These are phyloP conservation scores for Arabidopsis lyrata DNA, from an alignment of 441 rosid species.

Conservation along the genomic window DNA sequence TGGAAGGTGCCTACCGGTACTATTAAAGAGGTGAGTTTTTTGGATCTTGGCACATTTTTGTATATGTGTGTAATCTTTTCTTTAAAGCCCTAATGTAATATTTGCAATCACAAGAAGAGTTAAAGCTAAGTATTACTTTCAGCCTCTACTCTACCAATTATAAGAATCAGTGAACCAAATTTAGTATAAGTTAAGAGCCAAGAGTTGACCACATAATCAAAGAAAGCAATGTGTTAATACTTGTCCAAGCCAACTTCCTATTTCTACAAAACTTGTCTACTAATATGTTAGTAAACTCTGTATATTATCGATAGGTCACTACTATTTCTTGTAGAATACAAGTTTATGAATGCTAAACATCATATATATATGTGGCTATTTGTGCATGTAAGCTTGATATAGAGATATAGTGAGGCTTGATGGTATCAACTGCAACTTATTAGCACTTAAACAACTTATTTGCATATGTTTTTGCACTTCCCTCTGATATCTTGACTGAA, in stretches of 20 bases:
- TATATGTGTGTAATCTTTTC: not conserved
- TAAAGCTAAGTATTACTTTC: not conserved
- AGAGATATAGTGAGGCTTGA: not conserved
- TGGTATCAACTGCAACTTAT: not conserved
- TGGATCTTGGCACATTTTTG: not conserved
- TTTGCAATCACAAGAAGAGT: not conserved
- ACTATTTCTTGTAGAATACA: not conserved
- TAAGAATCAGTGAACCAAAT: not conserved
- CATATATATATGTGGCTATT: not conserved
- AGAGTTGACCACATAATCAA: not conserved
- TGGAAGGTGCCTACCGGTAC: conserved; percentile 24
- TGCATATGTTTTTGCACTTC: not conserved
- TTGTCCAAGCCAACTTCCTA: too few relatives aligned
- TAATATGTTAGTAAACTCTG: not conserved
- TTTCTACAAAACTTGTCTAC: too few relatives aligned
- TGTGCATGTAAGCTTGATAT: not conserved
- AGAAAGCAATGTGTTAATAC: not conserved
- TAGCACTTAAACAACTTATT: not conserved
- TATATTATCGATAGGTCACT: not conserved
- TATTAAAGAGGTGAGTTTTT: conserved; percentile 22
- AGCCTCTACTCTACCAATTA: not conserved
- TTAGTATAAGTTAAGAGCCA: not conserved
- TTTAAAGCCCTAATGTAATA: not conserved
- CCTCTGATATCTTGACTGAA: not conserved
- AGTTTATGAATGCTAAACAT: not conserved